Conservation (phyloP, 306 rosid genomes). For the Echinosophora koreensis region DNA sequence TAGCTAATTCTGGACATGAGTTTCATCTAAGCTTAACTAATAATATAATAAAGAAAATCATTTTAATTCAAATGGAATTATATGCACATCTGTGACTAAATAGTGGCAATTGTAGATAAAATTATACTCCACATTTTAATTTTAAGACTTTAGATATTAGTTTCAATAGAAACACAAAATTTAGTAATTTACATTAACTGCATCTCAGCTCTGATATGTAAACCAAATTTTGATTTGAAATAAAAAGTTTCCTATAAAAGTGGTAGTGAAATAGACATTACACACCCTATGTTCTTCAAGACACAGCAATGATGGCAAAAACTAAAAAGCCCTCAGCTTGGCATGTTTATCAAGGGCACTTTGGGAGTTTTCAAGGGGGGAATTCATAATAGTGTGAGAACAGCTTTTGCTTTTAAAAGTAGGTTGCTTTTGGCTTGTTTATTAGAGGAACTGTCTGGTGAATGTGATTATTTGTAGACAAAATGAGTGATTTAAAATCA, state of each 20-base stretch:
- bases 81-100: no score
- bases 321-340: constrained; percentile 39
- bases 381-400: constrained; percentile 42
- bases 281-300: constrained; percentile 42
- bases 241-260: constrained; percentile 16
- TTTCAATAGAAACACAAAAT: not conserved
- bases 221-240: constrained; percentile 24
- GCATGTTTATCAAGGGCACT: constrained; percentile 23
- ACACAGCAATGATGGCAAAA: constrained; percentile 44
- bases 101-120: no score
- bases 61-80: not conserved
- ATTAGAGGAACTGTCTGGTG: constrained; percentile 56
- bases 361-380: constrained; percentile 35
- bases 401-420: constrained; percentile 77
- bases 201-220: constrained; percentile 21
- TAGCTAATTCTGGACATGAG: not conserved
- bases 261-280: constrained; percentile 49
- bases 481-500: constrained; percentile 65
- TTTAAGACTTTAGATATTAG: constrained; percentile 2
- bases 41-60: not conserved
- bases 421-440: constrained; percentile 62
- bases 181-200: constrained; percentile 10
- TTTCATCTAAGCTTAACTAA: not conserved
- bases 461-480: constrained; percentile 61
- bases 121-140: constrained; percentile 7